These are phyloP conservation scores for Jasminum sambac DNA, from an alignment of 257 asterid species.

Conservation along the genomic window DNA sequence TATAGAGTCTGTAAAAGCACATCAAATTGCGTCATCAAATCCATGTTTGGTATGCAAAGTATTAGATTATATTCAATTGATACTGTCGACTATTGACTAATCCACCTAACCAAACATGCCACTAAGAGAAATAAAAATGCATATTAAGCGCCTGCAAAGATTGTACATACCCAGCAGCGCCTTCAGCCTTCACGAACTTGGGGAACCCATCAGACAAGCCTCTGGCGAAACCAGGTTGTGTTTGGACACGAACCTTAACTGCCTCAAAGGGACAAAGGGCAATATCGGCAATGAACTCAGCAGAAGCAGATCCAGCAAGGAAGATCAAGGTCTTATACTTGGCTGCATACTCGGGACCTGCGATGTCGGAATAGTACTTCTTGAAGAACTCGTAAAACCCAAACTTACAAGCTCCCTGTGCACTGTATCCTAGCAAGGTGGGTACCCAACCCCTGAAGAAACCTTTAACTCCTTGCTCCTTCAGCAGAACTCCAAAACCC, in stretches of 20 bases:
- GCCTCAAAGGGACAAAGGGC: constrained; percentile 93
- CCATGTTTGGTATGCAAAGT: not conserved
- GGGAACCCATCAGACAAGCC: constrained; percentile 89
- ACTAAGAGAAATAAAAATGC: not conserved
- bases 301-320: constrained; percentile 87
- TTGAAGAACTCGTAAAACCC: constrained; percentile 81
- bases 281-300: constrained; percentile 74
- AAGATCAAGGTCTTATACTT: constrained; percentile 80
- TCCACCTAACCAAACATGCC: not conserved
- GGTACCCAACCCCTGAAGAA: constrained; percentile 85
- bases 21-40: not conserved
- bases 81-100: not conserved
- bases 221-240: constrained; percentile 78
- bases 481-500: constrained; percentile 56
- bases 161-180: constrained; percentile 57
- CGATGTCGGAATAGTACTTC: constrained; percentile 74
- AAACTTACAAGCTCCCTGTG: constrained; percentile 75
- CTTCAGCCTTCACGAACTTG: constrained; percentile 61
- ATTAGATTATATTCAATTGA: not conserved
- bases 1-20: constrained; percentile 59
- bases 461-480: constrained; percentile 75
- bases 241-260: constrained; percentile 81
- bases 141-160: not conserved
- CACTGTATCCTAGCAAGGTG: constrained; percentile 80
- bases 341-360: constrained; percentile 71